Conservation (phyloP, 192 early-diverging fungal genomes). For the Glomus cerebriforme region DNA sequence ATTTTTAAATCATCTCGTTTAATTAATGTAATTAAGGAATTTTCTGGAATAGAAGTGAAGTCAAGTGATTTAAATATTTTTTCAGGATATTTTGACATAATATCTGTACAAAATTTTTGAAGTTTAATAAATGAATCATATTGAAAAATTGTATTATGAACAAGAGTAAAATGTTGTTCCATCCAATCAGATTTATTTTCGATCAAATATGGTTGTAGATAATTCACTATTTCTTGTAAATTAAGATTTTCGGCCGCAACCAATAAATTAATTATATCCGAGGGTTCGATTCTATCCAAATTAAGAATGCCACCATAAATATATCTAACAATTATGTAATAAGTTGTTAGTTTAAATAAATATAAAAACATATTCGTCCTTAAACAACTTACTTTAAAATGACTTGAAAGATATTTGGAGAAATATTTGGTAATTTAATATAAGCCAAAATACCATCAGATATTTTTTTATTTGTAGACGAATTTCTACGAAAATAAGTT, state of each 20-base stretch:
- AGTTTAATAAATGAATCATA: background rate
- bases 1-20: conserved; percentile 24
- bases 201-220: conserved; percentile 6
- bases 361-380: background rate
- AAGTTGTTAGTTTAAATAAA: background rate
- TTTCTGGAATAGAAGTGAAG: background rate
- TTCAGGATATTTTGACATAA: conserved; percentile 7
- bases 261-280: conserved; percentile 6
- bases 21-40: background rate
- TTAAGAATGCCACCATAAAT: conserved; percentile 16
- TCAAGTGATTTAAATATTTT: conserved; percentile 7
- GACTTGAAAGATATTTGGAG: conserved; percentile 5
- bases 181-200: conserved; percentile 15
- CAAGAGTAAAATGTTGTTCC: background rate
- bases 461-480: background rate
- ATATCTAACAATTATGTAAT: conserved; percentile 10
- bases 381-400: conserved; percentile 17
- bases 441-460: background rate
- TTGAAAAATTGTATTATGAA: background rate
- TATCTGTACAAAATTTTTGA: conserved; percentile 10
- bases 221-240: conserved; percentile 9
- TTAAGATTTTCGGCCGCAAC: conserved; percentile 7
- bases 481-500: background rate
- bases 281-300: background rate
- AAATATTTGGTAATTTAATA: conserved; percentile 17